Conservation (phyloP, 371 early-diverging fungal species). For the Apophysomyces variabilis region DNA sequence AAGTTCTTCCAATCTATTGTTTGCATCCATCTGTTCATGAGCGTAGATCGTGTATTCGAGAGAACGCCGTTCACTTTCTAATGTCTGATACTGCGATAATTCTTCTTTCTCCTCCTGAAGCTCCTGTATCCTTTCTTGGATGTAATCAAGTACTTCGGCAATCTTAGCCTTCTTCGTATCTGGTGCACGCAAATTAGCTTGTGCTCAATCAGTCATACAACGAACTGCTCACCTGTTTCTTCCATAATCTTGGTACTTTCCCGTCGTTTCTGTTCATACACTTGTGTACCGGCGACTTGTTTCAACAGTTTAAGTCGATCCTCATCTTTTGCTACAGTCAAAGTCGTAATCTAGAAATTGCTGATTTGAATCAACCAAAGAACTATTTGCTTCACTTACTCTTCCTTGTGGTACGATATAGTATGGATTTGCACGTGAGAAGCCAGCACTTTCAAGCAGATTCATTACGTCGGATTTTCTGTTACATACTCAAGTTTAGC, state of each 20-base stretch:
- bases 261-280: slow-evolving; percentile 95
- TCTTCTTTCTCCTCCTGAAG: slow-evolving; percentile 95
- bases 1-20: slow-evolving; percentile 73
- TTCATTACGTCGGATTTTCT: slow-evolving; percentile 94
- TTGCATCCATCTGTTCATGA: slow-evolving; percentile 85
- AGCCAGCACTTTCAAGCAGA: slow-evolving; percentile 96
- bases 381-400: slow-evolving; percentile 49
- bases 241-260: slow-evolving; percentile 92
- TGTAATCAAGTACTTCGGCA: slow-evolving; percentile 82
- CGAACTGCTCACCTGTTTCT: slow-evolving; percentile 75
- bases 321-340: slow-evolving; percentile 93
- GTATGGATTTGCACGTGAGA: slow-evolving; percentile 98
- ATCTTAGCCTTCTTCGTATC: slow-evolving; percentile 91
- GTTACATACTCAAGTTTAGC: neutral
- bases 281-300: slow-evolving; percentile 98
- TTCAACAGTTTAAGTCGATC: slow-evolving; percentile 94
- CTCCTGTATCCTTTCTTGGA: slow-evolving; percentile 89
- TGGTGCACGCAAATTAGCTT: slow-evolving; percentile 23
- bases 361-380: neutral
- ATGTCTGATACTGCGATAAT: slow-evolving; percentile 81
- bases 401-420: slow-evolving; percentile 99
- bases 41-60: slow-evolving; percentile 93
- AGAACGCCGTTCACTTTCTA: slow-evolving; percentile 86
- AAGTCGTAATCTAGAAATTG: slow-evolving; percentile 75
- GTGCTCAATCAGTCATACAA: neutral